Conservation (phyloP, 2,329 filamentous ascomycete genomes). For the Alternaria consortialis region DNA sequence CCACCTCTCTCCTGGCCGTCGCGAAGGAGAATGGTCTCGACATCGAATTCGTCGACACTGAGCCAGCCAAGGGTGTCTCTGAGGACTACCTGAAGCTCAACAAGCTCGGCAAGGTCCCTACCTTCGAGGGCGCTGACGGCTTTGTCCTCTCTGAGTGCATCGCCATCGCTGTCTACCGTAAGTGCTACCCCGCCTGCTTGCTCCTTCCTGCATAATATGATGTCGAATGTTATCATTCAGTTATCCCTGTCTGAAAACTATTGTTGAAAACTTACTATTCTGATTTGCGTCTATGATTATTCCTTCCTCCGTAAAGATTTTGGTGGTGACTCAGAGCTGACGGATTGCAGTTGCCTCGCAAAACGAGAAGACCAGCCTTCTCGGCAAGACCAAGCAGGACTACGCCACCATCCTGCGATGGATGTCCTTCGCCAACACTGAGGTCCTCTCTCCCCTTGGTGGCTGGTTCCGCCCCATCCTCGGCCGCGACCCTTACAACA, state of each 20-base stretch:
- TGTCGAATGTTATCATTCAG: constrained; percentile 75
- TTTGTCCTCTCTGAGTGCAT: constrained; percentile 89
- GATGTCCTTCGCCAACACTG: constrained; percentile 95
- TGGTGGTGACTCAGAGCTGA: constrained; percentile 43
- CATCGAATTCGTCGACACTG: constrained; percentile 80
- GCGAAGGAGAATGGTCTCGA: constrained; percentile 98
- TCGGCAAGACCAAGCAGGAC: constrained; percentile 99
- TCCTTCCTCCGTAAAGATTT: constrained; percentile 24
- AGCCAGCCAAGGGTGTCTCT: constrained; percentile 70
- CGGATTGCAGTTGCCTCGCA: constrained; percentile 83
- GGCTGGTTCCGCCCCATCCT: constrained; percentile 87
- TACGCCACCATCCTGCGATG: constrained; percentile 97
- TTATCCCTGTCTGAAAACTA: constrained; percentile 86
- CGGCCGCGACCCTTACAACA: constrained; percentile 90
- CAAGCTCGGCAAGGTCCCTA: constrained; percentile 88
- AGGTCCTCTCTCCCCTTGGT: constrained; percentile 78
- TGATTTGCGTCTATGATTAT: constrained; percentile 79
- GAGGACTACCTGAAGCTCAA: constrained; percentile 85
- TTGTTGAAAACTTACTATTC: constrained; percentile 82
- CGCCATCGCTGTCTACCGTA: constrained; percentile 97
- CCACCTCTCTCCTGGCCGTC: constrained; percentile 86
- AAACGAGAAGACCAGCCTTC: constrained; percentile 99
- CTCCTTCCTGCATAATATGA: constrained; percentile 53
- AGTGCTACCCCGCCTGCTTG: constrained; percentile 56
- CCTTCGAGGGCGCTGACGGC: constrained; percentile 91